phyloP scores from a whole-genome alignment of 1,284 basidiomycete species.

The Apiotrichum veenhuisii region DNA sequence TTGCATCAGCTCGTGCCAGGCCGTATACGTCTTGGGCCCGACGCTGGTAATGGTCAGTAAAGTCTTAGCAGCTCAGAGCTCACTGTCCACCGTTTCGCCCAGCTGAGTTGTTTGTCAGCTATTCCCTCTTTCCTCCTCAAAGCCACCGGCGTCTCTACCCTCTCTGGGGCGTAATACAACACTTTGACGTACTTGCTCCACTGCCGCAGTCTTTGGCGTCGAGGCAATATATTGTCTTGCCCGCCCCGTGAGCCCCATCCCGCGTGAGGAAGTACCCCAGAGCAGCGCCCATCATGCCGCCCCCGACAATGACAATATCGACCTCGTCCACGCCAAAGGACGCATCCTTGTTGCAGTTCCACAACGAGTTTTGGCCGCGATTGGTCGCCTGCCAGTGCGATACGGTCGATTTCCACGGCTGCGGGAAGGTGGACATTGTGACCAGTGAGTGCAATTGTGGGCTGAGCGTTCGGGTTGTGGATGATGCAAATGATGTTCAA shows the following conservation, averaged over 20 bases:
- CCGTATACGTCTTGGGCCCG: slow-evolving; percentile 21
- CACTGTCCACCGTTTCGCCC: slow-evolving; percentile 43
- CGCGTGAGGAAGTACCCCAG: slow-evolving; percentile 36
- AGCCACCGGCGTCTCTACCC: too few species aligned
- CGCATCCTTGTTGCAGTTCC: slow-evolving; percentile 13
- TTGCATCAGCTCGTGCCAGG: slow-evolving; percentile 17
- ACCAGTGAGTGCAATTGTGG: too few species aligned
- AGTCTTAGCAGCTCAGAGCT: neutral
- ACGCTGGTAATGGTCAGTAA: slow-evolving; percentile 12
- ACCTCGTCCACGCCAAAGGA: slow-evolving; percentile 8
- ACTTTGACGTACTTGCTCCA: slow-evolving; percentile 39
- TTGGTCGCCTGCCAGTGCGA: slow-evolving; percentile 34
- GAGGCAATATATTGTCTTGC: slow-evolving; percentile 28
- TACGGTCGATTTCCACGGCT: slow-evolving; percentile 23
- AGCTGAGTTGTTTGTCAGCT: slow-evolving; percentile 13
- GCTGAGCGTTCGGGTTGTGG: too few species aligned
- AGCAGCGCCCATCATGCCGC: slow-evolving; percentile 28
- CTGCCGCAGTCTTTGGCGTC: slow-evolving; percentile 42
- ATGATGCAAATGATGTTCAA: too few species aligned
- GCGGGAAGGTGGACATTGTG: slow-evolving; percentile 27
- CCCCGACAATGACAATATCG: slow-evolving; percentile 31
- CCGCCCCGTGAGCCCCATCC: slow-evolving; percentile 18
- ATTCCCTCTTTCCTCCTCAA: too few species aligned
- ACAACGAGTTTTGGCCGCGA: slow-evolving; percentile 24
- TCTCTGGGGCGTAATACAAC: too few species aligned